Percentiles rank a stretch among this genome's conserved stretches.
phyloP scores from a whole-genome alignment of 192 early-diverging fungal species.

The Coemansia umbellata region DNA sequence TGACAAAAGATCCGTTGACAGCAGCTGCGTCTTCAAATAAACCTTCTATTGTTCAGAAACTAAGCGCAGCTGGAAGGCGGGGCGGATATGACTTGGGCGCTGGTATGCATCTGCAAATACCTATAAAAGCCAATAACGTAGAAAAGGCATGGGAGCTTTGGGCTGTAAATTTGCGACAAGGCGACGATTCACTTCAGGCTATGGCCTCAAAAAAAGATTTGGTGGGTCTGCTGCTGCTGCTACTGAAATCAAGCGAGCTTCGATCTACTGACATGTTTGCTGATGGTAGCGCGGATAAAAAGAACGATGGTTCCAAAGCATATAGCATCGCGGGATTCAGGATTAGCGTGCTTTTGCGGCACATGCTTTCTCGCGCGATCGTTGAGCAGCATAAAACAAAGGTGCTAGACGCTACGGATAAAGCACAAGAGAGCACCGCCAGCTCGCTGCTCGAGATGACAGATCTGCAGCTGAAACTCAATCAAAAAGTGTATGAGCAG shows the following conservation, averaged over 20 bases:
- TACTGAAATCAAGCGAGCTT: slow-evolving; percentile 1
- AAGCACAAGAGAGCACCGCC: neutral
- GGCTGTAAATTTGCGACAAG: slow-evolving; percentile 11
- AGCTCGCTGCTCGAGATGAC: neutral
- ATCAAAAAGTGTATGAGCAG: slow-evolving; percentile 12
- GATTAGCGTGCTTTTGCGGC: slow-evolving; percentile 3
- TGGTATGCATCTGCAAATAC: slow-evolving; percentile 32
- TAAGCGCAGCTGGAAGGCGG: slow-evolving; percentile 4
- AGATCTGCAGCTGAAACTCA: neutral
- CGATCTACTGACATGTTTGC: neutral
- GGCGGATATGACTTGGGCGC: slow-evolving; percentile 18
- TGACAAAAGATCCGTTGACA: neutral
- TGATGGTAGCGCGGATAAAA: neutral
- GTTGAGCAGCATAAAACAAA: neutral
- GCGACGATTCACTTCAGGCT: neutral
- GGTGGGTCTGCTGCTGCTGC: slow-evolving; percentile 14
- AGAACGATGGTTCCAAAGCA: neutral
- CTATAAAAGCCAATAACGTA: slow-evolving; percentile 26
- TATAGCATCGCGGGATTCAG: slow-evolving; percentile 11
- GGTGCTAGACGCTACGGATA: neutral
- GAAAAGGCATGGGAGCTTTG: slow-evolving; percentile 49
- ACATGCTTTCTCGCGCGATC: slow-evolving; percentile 4
- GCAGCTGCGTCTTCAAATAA: neutral
- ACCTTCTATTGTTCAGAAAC: neutral
- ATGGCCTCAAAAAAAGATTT: neutral